These are phyloP conservation scores for Chenopodium suecicum DNA, from an alignment of 148 eudicot species.

Conservation along the genomic window DNA sequence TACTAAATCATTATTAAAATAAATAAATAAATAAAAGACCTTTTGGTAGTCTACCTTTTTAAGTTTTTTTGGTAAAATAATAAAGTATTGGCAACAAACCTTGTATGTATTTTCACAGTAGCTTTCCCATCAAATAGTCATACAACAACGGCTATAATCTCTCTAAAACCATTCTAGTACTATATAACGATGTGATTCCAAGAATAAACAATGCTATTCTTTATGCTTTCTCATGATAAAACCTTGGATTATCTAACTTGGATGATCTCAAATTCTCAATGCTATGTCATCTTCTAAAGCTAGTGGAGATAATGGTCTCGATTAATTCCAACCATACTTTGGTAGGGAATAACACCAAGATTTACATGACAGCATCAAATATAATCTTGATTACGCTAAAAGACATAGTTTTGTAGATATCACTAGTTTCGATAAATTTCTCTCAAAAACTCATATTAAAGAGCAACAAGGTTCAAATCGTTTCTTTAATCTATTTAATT, in stretches of 20 bases:
- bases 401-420: no score
- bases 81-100: slow-evolving; percentile 1
- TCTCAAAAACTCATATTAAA: no score
- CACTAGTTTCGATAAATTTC: no score
- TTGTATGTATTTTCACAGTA: neutral
- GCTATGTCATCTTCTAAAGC: neutral
- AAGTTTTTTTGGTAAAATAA: neutral
- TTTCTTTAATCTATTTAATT: no score
- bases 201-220: neutral
- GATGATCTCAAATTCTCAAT: neutral
- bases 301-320: no score
- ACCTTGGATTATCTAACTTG: neutral
- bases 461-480: no score
- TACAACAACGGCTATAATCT: neutral
- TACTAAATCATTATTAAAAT: slow-evolving; percentile 1
- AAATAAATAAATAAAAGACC: no score
- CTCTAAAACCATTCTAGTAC: neutral
- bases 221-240: neutral
- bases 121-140: neutral
- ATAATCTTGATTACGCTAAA: no score
- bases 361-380: no score
- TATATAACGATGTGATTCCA: neutral
- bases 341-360: no score
- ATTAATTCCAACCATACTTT: no score
- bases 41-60: neutral